These are phyloP conservation scores for Pyricularia grisea DNA, from an alignment of 2,329 filamentous ascomycete genomes.

Conservation along the genomic window DNA sequence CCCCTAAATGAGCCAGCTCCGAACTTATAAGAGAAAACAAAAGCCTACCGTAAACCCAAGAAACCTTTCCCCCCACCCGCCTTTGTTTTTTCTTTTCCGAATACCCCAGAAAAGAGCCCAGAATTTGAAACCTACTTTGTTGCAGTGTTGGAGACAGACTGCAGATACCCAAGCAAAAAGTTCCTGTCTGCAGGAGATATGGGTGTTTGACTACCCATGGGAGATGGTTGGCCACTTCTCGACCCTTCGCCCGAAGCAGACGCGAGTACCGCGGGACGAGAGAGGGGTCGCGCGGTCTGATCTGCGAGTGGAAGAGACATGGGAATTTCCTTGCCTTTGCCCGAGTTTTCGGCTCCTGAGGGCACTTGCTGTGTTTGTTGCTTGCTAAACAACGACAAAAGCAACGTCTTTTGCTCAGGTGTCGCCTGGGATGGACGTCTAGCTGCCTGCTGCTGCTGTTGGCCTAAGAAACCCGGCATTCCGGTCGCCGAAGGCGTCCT, in stretches of 20 bases:
- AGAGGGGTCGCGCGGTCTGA: conserved; percentile 10
- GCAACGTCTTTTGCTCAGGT: conserved; percentile 32
- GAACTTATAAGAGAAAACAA: background rate
- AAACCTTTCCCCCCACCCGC: background rate
- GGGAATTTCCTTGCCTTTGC: conserved; percentile 20
- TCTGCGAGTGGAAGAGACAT: conserved; percentile 14
- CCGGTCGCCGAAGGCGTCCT: background rate
- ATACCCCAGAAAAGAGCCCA: background rate
- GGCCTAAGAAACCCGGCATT: background rate
- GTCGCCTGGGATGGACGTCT: conserved; percentile 21
- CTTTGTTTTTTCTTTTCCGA: background rate
- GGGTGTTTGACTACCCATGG: conserved; percentile 40
- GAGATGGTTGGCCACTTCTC: conserved; percentile 15
- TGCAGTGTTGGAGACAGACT: conserved; percentile 37
- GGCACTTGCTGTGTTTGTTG: conserved; percentile 16
- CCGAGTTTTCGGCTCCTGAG: conserved; percentile 12
- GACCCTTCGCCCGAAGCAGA: background rate
- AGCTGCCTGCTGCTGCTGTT: background rate
- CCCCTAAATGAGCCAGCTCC: background rate
- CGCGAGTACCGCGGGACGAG: conserved; percentile 14
- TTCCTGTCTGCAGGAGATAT: conserved; percentile 64
- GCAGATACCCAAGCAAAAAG: conserved; percentile 68
- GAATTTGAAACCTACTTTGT: conserved; percentile 16
- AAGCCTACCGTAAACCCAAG: background rate
- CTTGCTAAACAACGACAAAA: conserved; percentile 56